Base-by-base conservation (phyloP, 768 basidiomycete species). In the Collybia mongolica region DNA sequence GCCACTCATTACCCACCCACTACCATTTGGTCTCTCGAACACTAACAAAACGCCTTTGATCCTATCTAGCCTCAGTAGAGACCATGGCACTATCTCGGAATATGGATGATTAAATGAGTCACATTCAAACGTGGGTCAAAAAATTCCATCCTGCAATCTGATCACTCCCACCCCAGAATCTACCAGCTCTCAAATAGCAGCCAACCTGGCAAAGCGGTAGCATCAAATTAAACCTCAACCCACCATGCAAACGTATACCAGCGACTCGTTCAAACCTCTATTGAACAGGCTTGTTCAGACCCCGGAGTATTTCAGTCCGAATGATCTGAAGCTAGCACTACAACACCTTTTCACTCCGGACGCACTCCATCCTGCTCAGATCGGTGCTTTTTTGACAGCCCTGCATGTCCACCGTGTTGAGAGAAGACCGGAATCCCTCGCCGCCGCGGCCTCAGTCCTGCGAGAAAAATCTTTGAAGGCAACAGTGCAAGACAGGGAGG, bases 331-430 rank as follows among this genome's bases (percentile, higher is more conserved):
- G 49, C 59, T 70, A 20, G 84, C 92, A 6, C 82, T 98, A 49
- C 73, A 87, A 51, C 87, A 90, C 66, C 69, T 93, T 41, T 80
- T 90, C 63, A 81, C 80, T 0, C 85, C 86, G 1, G 74, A 83
- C 46, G 72, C 75, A 39, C 74, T 86, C 0, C 77, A 76, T 7
- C 84, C 88, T 0, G 73, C 81, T 0, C 93, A 98, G 63, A 82
- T 94, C 48, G 94, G 93, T 17, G 86, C 94, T 1, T 96, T 98
- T 67, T 74, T 99, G 41, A 86, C 91, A 0, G 92, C 93, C 3
- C 70, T 93, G 35, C 90, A 94, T 51, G 72, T 93, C 46, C 82
- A 88, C 42, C 83, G 84, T 32, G 71, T 93, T 26, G 96, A 97
- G 54, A 69, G 82, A 17, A 73, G 84, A 24, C 82, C 93, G 17